Base-by-base conservation (phyloP, 768 basidiomycete species). In the Tulasnella sp. region DNA sequence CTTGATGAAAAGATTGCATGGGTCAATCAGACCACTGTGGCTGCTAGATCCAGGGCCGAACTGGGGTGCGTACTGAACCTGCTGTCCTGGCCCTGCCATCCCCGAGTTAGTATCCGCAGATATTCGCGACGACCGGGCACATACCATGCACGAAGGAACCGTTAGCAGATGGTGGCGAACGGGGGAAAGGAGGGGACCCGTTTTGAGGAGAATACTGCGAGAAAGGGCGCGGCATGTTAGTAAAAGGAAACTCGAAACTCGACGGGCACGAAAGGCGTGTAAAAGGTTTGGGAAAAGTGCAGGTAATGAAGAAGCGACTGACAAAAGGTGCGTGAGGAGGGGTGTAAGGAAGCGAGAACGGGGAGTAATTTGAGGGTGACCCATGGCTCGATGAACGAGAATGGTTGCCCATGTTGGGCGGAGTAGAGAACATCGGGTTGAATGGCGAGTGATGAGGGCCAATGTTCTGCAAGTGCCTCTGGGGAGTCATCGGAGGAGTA, bases 1-100 rank as follows among this genome's bases (percentile, higher is more conserved):
- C 88, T 95, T 95, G 88, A 93, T 94, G 85, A 96, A 96, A 72
- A 96, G 85, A 84, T 95, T 95, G 88, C 94, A 96, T 0, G 95
- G 94, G 85, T 95, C 94, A 80, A 95, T 95, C 38, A 96, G 87
- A 27, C 95, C 95, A 81, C 93, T 94, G 83, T 95, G 93, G 83
- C 93, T 95, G 77, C 82, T 90, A 46, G 93, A 91, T n/a, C 94
- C 93, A 52, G 93, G 94, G 4, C 94, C 94, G 27, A 82, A 81
- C 72, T 89, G 75, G 19, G 94, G 95, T 1, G 94, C 94, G 10
- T 92, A 88, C 84, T 96, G 94, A 44, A 96, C 94, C 84, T 95
- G 94, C 84, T 96, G 95, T 3, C 95, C 95, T 16, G 95, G 95
- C 14, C 95, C 94, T 80, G 56, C 36, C 24, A 34, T 24, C 40